phyloP scores from a whole-genome alignment of 306 rosid genomes.

The Elaeagnus macrophylla region DNA sequence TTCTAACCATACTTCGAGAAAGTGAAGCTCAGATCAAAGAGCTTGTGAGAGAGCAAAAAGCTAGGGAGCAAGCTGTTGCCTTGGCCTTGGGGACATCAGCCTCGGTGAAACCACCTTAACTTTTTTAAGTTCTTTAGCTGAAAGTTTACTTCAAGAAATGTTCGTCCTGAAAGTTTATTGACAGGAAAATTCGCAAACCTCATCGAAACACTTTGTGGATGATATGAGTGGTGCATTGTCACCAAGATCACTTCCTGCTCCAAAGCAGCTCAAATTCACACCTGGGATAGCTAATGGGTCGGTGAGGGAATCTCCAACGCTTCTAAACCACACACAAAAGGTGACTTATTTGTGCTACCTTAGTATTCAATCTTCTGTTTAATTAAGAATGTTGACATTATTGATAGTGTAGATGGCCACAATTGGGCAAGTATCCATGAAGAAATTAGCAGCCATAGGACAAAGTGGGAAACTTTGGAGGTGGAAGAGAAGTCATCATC shows the following conservation, averaged over 20 bases:
- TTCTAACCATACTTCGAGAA: constrained; percentile 39
- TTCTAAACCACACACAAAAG: constrained; percentile 45
- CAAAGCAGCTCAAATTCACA: constrained; percentile 77
- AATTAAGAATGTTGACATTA: constrained; percentile 15
- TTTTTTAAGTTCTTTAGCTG: constrained; percentile 7
- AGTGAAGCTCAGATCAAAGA: constrained; percentile 59
- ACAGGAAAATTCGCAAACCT: constrained; percentile 44
- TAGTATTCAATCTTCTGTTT: constrained; percentile 8
- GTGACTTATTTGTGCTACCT: constrained; percentile 24
- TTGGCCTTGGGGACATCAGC: constrained; percentile 36
- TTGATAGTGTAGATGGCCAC: constrained; percentile 55
- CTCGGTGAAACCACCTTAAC: constrained; percentile 33
- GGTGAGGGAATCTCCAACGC: constrained; percentile 35
- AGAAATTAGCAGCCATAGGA: constrained; percentile 59
- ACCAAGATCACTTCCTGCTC: constrained; percentile 61
- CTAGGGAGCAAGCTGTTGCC: constrained; percentile 41
- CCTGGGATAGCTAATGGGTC: constrained; percentile 69
- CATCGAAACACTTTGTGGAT: constrained; percentile 60
- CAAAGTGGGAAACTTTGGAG: constrained; percentile 77
- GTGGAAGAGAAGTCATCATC: constrained; percentile 93
- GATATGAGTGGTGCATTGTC: constrained; percentile 60
- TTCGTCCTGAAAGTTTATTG: constrained; percentile 1
- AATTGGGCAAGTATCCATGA: constrained; percentile 55
- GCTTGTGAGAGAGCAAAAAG: constrained; percentile 50
- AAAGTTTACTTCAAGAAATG: constrained; percentile 10